phyloP scores from a whole-genome alignment of 116 monocot genomes.

The Zostera marina region DNA sequence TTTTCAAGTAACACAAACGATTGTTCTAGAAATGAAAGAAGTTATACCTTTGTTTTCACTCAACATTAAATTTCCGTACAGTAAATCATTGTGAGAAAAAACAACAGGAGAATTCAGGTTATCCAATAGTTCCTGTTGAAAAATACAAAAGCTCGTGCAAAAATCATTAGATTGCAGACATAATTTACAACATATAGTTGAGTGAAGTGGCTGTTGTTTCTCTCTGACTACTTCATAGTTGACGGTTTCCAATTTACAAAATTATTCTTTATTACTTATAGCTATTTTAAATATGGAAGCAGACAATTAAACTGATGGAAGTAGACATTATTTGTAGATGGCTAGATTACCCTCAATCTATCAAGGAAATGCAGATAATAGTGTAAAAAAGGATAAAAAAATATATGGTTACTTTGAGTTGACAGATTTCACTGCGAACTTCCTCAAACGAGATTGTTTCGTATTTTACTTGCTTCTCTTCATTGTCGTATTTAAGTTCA shows the following conservation, averaged over 20 bases:
- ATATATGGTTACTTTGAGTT: constrained; percentile 43
- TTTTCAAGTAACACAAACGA: not conserved
- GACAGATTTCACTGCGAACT: constrained; percentile 41
- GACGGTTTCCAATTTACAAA: too few relatives aligned
- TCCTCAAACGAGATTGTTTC: constrained; percentile 59
- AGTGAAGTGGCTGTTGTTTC: too few relatives aligned
- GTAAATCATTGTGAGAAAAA: constrained; percentile 89
- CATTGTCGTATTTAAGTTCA: constrained; percentile 50
- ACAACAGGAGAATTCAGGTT: constrained; percentile 57
- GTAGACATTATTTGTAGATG: too few relatives aligned
- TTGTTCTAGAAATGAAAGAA: not conserved
- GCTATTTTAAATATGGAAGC: too few relatives aligned
- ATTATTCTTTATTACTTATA: too few relatives aligned
- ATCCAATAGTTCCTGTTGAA: constrained; percentile 41
- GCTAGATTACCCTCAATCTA: too few relatives aligned
- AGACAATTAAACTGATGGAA: too few relatives aligned
- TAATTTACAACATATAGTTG: too few relatives aligned
- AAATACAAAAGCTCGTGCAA: too few relatives aligned
- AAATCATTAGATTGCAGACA: too few relatives aligned
- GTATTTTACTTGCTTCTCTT: constrained; percentile 44
- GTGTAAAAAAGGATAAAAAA: not conserved
- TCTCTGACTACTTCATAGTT: too few relatives aligned
- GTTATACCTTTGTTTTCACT: constrained; percentile 61
- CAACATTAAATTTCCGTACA: constrained; percentile 89
- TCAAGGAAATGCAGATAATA: not conserved